A percentile compares a stretch with the other conserved stretches of the same genome.
Conservation (phyloP, 1,284 basidiomycete species). For the Melanopsichium pennsylvanicum region DNA sequence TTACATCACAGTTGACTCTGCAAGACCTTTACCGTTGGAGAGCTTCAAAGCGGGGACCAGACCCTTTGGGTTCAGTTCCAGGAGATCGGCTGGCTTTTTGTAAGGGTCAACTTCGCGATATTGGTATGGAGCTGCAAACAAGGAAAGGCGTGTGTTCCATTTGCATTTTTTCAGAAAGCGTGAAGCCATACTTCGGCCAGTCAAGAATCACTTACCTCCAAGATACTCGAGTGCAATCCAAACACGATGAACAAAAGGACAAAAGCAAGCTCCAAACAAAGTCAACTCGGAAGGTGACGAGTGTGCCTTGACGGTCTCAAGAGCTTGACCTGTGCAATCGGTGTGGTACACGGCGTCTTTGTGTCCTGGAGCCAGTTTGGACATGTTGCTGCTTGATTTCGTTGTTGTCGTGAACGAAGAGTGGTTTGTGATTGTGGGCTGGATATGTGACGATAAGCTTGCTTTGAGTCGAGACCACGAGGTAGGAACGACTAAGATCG, state of each 20-base stretch:
- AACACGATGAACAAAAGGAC: conserved; percentile 76
- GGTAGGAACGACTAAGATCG: neutral
- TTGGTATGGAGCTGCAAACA: conserved; percentile 35
- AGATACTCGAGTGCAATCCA: conserved; percentile 74
- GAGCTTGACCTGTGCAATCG: conserved; percentile 72
- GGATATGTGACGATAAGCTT: neutral
- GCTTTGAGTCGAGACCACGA: neutral
- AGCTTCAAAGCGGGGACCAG: conserved; percentile 77
- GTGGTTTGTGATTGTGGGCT: neutral
- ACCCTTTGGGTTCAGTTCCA: conserved; percentile 80
- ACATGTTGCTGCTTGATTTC: conserved; percentile 20
- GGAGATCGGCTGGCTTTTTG: conserved; percentile 78
- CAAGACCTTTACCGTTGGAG: conserved; percentile 50
- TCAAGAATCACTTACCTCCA: conserved; percentile 30
- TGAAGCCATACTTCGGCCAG: no score
- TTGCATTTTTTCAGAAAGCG: no score
- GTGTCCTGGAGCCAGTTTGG: conserved; percentile 43
- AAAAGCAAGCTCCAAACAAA: conserved; percentile 76
- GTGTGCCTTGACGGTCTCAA: conserved; percentile 71
- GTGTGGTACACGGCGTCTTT: conserved; percentile 45
- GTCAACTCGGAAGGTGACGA: conserved; percentile 67
- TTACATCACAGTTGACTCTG: conserved; percentile 56
- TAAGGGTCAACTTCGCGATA: conserved; percentile 80
- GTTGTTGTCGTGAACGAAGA: neutral
- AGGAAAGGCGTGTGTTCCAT: no score